Base-by-base conservation (phyloP, 2,329 filamentous ascomycete genomes). In the Pestalotiopsis sp. region DNA sequence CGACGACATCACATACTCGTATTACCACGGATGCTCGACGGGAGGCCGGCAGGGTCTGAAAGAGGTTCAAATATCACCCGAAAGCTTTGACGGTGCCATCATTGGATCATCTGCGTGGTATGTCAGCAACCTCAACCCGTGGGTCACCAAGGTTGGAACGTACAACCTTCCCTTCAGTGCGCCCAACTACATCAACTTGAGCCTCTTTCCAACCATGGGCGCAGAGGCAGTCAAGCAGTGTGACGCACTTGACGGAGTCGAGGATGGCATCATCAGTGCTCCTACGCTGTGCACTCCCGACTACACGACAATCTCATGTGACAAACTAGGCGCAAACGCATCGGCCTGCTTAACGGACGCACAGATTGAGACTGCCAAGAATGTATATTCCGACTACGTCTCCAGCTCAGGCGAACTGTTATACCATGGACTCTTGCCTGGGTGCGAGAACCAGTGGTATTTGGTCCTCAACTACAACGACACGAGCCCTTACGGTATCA, bases 41-140 rank as follows among this genome's bases (percentile, higher is more conserved):
- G 86, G 86, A 40, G 86, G 86, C 2, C 78, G 85, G 2, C 85
- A 88, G 75, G 85, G 85, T 23, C 75, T 86, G n/a, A 84, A 84
- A 65, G 74, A 82, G 12, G 82, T 82, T 0, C 76, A 75, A 20
- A 80, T 79, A n/a, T 78, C 79, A 0, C 75, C 81, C 4, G 77
- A 80, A 64, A 80, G 83, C 71, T 79, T 86, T 66, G 83, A 86
- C 67, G 84, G 84, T 17, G 80, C 85, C 17, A 72, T 86, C 2
- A 83, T 82, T 9, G 82, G 82, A 9, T 57, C 31, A 58, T 74
- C 75, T 70, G 82, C 82, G 4, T 62, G 68, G 41, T 67, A 61
- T 27, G 41, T 65, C 7, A 66, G 25, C 25, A 40, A 52, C 6
- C 58, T 66, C 40, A 52, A 66, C 20, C 64, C 65, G n/a, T 67